These are phyloP conservation scores for Glonium stellatum DNA, from an alignment of 495 filamentous ascomycete genomes.

Conservation along the genomic window DNA sequence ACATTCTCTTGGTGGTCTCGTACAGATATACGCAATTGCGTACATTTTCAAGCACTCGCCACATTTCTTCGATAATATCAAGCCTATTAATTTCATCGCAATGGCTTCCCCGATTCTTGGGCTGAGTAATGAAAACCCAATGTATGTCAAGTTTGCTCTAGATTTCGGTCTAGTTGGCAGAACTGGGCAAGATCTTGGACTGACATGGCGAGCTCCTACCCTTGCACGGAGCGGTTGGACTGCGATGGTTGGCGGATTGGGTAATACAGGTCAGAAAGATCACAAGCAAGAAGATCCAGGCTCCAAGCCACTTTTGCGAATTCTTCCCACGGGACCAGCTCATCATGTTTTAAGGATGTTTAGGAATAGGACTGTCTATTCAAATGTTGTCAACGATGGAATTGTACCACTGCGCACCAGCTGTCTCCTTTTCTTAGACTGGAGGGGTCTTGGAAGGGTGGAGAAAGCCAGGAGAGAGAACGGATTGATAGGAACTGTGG, in stretches of 20 bases:
- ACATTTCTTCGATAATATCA: slow-evolving; percentile 77
- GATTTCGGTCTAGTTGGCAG: slow-evolving; percentile 93
- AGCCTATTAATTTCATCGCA: slow-evolving; percentile 89
- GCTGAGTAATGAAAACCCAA: slow-evolving; percentile 91
- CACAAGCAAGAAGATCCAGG: slow-evolving; percentile 62
- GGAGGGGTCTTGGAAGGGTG: slow-evolving; percentile 85
- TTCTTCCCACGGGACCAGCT: slow-evolving; percentile 87
- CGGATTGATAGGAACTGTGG: slow-evolving; percentile 82
- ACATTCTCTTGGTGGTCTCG: slow-evolving; percentile 83
- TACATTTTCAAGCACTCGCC: slow-evolving; percentile 97
- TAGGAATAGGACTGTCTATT: slow-evolving; percentile 86
- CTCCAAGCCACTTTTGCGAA: slow-evolving; percentile 82
- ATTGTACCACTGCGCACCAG: slow-evolving; percentile 94
- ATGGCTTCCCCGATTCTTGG: slow-evolving; percentile 86
- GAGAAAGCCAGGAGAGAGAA: slow-evolving; percentile 92
- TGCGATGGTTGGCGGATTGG: slow-evolving; percentile 71
- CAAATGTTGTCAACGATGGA: slow-evolving; percentile 97
- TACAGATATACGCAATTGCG: slow-evolving; percentile 93
- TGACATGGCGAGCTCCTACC: slow-evolving; percentile 88
- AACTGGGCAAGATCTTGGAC: slow-evolving; percentile 87
- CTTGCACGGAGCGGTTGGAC: slow-evolving; percentile 80
- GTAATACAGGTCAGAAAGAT: slow-evolving; percentile 53
- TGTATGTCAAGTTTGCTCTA: slow-evolving; percentile 94
- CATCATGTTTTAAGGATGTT: slow-evolving; percentile 82
- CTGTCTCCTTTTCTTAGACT: slow-evolving; percentile 93